A percentile compares a stretch with the other conserved stretches of the same genome.
Evolutionary conservation across 257 asterid species (phyloP).

Genomic region (Paulownia fortunei): DNA sequence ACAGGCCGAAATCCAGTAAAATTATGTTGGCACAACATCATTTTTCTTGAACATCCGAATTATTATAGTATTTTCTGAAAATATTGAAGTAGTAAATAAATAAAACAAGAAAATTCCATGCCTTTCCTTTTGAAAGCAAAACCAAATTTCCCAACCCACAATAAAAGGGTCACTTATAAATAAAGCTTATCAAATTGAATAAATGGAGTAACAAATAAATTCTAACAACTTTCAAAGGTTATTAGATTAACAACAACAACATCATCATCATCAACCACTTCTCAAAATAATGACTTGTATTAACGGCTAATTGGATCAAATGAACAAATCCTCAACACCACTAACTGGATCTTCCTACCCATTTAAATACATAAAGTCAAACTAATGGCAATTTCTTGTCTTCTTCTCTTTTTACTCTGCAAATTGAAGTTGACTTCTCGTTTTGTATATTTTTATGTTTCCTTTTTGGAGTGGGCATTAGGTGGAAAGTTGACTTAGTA

Average conservation of each 20-base stretch:
- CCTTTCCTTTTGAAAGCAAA: not conserved
- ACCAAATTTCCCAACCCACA: not conserved
- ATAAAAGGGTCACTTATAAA: not conserved
- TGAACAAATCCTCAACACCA: slow-evolving; percentile 27
- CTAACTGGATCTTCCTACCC: slow-evolving; percentile 21
- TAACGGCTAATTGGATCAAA: not conserved
- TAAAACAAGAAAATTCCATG: not conserved
- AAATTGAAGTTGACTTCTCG: slow-evolving; percentile 11
- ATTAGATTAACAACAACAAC: not conserved
- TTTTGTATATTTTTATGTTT: not conserved
- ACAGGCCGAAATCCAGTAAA: too few species aligned
- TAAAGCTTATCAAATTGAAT: not conserved
- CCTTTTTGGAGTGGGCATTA: not conserved
- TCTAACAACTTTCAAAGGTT: not conserved
- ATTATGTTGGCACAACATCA: too few species aligned
- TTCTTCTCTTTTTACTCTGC: slow-evolving; percentile 7
- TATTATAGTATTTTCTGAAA: too few species aligned
- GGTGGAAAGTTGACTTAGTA: slow-evolving; percentile 26
- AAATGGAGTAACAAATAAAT: not conserved
- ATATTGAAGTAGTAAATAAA: not conserved
- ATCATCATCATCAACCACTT: not conserved
- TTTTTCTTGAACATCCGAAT: too few species aligned
- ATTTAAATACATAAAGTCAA: slow-evolving; percentile 31
- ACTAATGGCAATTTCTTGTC: slow-evolving; percentile 31
- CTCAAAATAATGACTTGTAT: not conserved